A percentile compares a stretch with the other conserved stretches of the same genome.
phyloP scores from a whole-genome alignment of 139 green algal species.

The Micractinium conductrix region DNA sequence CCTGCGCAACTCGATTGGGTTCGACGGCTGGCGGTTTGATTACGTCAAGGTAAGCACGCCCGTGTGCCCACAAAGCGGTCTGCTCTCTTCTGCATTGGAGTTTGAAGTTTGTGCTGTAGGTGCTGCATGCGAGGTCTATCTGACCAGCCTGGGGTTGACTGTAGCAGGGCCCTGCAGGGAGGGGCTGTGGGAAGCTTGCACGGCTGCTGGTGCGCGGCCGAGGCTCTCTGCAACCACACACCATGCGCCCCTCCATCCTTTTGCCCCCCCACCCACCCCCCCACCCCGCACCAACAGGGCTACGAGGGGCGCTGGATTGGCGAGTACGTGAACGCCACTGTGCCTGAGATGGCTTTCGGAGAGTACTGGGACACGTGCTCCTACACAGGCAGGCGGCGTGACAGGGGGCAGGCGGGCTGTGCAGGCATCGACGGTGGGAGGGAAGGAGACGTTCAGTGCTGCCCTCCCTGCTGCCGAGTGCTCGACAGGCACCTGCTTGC shows the following conservation, averaged over 20 bases:
- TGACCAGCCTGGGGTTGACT: too few species aligned
- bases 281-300: conserved; percentile 16
- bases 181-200: background rate
- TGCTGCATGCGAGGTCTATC: too few species aligned
- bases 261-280: background rate
- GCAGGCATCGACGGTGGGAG: too few species aligned
- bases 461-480: too few species aligned
- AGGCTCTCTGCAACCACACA: too few species aligned
- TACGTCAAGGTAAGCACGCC: conserved; percentile 89
- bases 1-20: conserved; percentile 89
- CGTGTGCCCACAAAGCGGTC: too few species aligned
- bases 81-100: too few species aligned
- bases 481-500: too few species aligned
- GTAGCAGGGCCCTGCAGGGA: background rate
- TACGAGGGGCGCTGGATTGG: conserved; percentile 65
- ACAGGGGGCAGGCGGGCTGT: background rate
- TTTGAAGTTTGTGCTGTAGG: too few species aligned
- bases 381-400: conserved; percentile 66
- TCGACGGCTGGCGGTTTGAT: conserved; percentile 96
- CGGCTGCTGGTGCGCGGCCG: background rate
- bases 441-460: too few species aligned
- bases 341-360: conserved; percentile 90
- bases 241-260: background rate
- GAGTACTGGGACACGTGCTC: conserved; percentile 97
- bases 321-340: conserved; percentile 88